Conservation (phyloP, 805 yeast genomes). For the Monosporozyma unispora region DNA sequence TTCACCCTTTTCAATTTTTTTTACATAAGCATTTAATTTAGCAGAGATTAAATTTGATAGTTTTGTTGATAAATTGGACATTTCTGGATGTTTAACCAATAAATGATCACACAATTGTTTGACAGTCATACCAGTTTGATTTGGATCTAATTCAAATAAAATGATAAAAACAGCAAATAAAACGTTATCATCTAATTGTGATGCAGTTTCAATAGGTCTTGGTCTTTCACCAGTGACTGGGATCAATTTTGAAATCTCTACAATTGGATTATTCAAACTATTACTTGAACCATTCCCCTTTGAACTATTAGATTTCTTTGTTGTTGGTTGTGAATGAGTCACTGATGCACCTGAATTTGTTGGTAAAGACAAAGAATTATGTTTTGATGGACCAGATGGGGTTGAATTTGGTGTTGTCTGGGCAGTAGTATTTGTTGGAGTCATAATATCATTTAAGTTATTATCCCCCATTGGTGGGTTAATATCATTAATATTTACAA, state of each 20-base stretch:
- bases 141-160: slow-evolving; percentile 57
- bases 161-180: slow-evolving; percentile 67
- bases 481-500: slow-evolving; percentile 14
- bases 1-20: slow-evolving; percentile 79
- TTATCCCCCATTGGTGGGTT: slow-evolving; percentile 9
- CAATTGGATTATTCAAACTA: slow-evolving; percentile 10
- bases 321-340: background rate
- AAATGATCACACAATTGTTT: slow-evolving; percentile 76
- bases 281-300: background rate
- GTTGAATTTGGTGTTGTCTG: slow-evolving; percentile 1
- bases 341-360: background rate
- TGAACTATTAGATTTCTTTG: background rate
- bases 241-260: slow-evolving; percentile 57
- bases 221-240: slow-evolving; percentile 76
- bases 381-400: background rate
- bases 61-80: slow-evolving; percentile 72
- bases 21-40: slow-evolving; percentile 75
- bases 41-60: slow-evolving; percentile 77
- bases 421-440: background rate
- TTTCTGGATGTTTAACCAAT: slow-evolving; percentile 68
- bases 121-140: slow-evolving; percentile 79
- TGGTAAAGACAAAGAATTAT: background rate
- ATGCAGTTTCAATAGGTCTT: slow-evolving; percentile 52
- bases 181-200: slow-evolving; percentile 57
- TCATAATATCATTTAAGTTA: slow-evolving; percentile 3